phyloP scores from a whole-genome alignment of 1,284 basidiomycete genomes.

The Meira miltonrushii region DNA sequence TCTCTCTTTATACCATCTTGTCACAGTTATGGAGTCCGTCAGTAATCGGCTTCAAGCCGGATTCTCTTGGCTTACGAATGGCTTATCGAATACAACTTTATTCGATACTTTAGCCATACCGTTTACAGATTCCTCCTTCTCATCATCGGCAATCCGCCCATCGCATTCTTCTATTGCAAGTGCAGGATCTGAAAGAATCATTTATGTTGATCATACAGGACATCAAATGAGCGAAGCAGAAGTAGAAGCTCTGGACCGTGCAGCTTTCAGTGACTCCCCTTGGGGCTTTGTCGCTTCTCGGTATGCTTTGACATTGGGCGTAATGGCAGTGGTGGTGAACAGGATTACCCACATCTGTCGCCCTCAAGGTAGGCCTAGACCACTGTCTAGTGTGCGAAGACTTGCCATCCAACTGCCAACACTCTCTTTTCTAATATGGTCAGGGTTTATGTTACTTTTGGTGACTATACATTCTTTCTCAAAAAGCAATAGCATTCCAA shows the following conservation, averaged over 20 bases:
- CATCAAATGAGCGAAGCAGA: constrained; percentile 1
- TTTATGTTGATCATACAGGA: not conserved
- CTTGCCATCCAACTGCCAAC: constrained; percentile 34
- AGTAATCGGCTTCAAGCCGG: not conserved
- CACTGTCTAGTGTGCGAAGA: constrained; percentile 22
- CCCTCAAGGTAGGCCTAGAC: constrained; percentile 28
- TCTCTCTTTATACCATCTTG: not conserved
- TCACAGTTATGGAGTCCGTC: not conserved
- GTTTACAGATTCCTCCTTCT: constrained; percentile 1
- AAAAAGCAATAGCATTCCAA: not conserved
- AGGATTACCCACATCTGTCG: constrained; percentile 47
- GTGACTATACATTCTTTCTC: not conserved
- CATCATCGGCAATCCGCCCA: not conserved
- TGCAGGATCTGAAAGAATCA: not conserved
- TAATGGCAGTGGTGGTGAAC: constrained; percentile 37
- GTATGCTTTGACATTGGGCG: constrained; percentile 31
- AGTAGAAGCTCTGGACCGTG: not conserved
- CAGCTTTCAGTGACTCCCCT: constrained; percentile 12
- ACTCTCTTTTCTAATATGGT: constrained; percentile 25
- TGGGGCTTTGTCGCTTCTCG: constrained; percentile 42
- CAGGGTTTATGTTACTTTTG: constrained; percentile 10
- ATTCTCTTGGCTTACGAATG: not conserved
- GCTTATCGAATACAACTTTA: not conserved
- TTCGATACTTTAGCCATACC: constrained; percentile 3
- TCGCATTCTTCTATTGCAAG: not conserved